Evolutionary conservation across 2,329 filamentous ascomycete genomes (phyloP).

Genomic region (Beauveria sp.): DNA sequence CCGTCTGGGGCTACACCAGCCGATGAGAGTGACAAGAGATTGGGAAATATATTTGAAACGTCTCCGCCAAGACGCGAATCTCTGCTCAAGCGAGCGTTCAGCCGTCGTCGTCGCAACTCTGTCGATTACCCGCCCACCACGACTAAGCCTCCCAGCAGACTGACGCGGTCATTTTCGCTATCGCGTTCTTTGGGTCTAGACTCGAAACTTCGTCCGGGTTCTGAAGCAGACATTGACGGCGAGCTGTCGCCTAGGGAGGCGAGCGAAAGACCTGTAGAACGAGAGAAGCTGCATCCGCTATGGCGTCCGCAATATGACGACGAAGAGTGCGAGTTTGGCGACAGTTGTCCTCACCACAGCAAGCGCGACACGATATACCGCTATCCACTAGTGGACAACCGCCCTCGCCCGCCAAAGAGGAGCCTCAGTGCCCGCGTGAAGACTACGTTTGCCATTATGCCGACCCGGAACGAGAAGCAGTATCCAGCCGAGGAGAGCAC

Average conservation of each 20-base stretch:
- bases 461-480: constrained; percentile 32
- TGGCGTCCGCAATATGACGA: constrained; percentile 50
- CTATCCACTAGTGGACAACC: constrained; percentile 43
- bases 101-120: constrained; percentile 37
- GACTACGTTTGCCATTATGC: constrained; percentile 54
- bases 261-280: constrained; percentile 42
- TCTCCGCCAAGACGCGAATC: constrained; percentile 41
- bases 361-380: constrained; percentile 33
- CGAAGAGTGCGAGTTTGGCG: constrained; percentile 22
- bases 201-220: constrained; percentile 19
- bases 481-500: constrained; percentile 23
- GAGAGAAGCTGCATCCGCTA: constrained; percentile 50
- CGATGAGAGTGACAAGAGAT: constrained; percentile 41
- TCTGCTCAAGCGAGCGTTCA: constrained; percentile 46
- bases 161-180: constrained; percentile 47
- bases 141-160: constrained; percentile 33
- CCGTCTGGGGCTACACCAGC: constrained; percentile 52
- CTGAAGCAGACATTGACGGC: constrained; percentile 21
- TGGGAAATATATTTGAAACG: constrained; percentile 48
- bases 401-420: constrained; percentile 35
- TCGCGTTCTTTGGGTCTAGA: constrained; percentile 33
- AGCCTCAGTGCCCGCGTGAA: constrained; percentile 48
- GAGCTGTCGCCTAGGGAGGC: constrained; percentile 31
- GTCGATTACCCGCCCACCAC: constrained; percentile 33
- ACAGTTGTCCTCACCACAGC: constrained; percentile 25